These are phyloP conservation scores for Chrysochromulina parva DNA, from an alignment of 78 protist species.

Conservation along the genomic window DNA sequence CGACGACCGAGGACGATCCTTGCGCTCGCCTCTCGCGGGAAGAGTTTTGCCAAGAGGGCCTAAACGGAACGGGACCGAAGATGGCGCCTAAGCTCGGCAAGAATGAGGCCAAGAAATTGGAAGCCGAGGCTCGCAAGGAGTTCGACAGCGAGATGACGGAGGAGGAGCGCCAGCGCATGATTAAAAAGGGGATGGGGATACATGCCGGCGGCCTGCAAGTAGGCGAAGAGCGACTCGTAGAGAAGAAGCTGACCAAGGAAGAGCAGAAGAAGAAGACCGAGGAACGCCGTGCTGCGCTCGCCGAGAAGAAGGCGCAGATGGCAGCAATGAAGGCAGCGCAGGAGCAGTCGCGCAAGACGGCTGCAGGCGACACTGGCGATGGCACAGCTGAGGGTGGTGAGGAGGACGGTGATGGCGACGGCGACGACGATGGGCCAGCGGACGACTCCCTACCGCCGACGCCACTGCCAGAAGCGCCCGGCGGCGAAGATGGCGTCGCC, in stretches of 20 bases:
- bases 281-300: too few species aligned
- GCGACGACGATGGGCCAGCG: neutral
- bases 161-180: neutral
- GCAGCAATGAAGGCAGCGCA: neutral
- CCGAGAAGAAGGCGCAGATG: neutral
- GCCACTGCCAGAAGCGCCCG: too few species aligned
- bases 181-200: neutral
- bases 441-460: neutral
- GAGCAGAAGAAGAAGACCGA: neutral
- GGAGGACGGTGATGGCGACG: neutral
- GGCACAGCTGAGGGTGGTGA: neutral
- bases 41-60: too few species aligned
- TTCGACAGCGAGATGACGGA: neutral
- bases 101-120: neutral
- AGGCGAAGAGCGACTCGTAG: slow-evolving; percentile 12
- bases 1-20: too few species aligned
- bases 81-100: neutral
- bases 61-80: neutral
- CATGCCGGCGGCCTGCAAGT: neutral
- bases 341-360: neutral
- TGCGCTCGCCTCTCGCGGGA: too few species aligned
- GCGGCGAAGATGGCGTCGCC: too few species aligned
- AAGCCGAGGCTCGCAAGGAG: neutral
- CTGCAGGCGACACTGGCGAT: neutral
- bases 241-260: slow-evolving; percentile 18